Percentiles rank a stretch among this genome's conserved stretches.
phyloP scores from a whole-genome alignment of 2,329 filamentous ascomycete genomes.

The Diaporthe capsici region DNA sequence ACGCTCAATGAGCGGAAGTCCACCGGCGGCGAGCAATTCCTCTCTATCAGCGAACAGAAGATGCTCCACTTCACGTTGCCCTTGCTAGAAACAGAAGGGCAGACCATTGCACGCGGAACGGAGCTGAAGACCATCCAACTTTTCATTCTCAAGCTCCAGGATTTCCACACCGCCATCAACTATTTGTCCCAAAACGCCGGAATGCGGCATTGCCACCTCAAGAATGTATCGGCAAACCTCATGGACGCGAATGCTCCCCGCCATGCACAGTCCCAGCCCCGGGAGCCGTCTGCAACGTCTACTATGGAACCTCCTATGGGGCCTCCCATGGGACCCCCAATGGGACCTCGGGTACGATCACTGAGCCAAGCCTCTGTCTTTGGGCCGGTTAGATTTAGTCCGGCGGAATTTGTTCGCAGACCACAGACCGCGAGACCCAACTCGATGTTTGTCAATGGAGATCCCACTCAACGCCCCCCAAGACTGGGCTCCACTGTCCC shows the following conservation, averaged over 20 bases:
- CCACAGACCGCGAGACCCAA: not conserved
- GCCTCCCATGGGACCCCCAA: not conserved
- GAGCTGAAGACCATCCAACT: slow-evolving; percentile 16
- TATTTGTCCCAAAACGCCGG: slow-evolving; percentile 33
- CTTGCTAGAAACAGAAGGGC: not conserved
- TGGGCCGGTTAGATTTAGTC: not conserved
- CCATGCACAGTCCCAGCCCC: not conserved
- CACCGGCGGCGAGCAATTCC: slow-evolving; percentile 1
- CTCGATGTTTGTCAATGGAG: not conserved
- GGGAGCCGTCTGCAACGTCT: not conserved
- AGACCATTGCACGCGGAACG: not conserved
- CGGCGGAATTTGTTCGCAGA: not conserved
- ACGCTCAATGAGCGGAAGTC: not conserved
- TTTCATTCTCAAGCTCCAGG: not conserved
- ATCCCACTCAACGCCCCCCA: no score
- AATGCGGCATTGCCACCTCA: slow-evolving; percentile 2
- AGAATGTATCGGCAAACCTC: not conserved
- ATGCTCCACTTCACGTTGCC: slow-evolving; percentile 32
- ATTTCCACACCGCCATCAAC: slow-evolving; percentile 33
- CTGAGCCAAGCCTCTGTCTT: not conserved
- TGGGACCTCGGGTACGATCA: not conserved
- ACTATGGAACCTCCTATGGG: not conserved
- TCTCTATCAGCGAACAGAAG: not conserved
- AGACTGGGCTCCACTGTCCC: not conserved
- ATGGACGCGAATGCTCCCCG: no score